Conservation (phyloP, 163 green algal genomes). For the Scenedesmus sp. region DNA sequence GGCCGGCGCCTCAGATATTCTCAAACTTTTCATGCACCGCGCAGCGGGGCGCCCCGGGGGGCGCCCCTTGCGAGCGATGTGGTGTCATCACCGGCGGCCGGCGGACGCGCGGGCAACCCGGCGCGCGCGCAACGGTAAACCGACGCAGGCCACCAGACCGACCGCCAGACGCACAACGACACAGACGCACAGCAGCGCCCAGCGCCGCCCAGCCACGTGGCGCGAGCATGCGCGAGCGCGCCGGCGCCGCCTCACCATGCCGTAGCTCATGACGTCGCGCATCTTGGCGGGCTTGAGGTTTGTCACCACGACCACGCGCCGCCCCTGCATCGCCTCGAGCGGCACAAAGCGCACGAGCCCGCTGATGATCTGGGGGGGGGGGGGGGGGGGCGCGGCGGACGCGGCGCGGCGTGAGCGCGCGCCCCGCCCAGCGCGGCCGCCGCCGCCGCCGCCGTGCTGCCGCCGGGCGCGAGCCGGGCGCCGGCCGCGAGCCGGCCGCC, state of each 20-base stretch:
- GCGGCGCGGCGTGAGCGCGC: too few relatives aligned
- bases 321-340: slow-evolving; percentile 82
- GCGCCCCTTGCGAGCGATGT: not conserved
- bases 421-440: too few relatives aligned
- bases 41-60: too few relatives aligned
- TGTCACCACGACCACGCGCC: slow-evolving; percentile 85
- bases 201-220: too few relatives aligned
- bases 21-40: slow-evolving; percentile 56
- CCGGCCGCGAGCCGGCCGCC: too few relatives aligned
- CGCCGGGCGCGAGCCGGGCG: not conserved
- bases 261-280: slow-evolving; percentile 91
- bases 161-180: not conserved
- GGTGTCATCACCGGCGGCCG: slow-evolving; percentile 26
- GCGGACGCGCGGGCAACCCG: not conserved
- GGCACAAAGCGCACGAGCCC: slow-evolving; percentile 96
- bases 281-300: slow-evolving; percentile 99
- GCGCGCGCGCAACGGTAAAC: not conserved
- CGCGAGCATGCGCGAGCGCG: too few relatives aligned
- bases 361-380: slow-evolving; percentile 74
- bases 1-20: slow-evolving; percentile 59
- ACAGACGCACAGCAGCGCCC: too few relatives aligned
- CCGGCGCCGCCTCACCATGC: too few relatives aligned
- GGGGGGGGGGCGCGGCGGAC: too few relatives aligned
- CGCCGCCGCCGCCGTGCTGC: too few relatives aligned
- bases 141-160: not conserved